A percentile compares a stretch with the other conserved stretches of the same genome.
Conservation (phyloP, 805 yeast species). For the Saturnispora halmiae region DNA sequence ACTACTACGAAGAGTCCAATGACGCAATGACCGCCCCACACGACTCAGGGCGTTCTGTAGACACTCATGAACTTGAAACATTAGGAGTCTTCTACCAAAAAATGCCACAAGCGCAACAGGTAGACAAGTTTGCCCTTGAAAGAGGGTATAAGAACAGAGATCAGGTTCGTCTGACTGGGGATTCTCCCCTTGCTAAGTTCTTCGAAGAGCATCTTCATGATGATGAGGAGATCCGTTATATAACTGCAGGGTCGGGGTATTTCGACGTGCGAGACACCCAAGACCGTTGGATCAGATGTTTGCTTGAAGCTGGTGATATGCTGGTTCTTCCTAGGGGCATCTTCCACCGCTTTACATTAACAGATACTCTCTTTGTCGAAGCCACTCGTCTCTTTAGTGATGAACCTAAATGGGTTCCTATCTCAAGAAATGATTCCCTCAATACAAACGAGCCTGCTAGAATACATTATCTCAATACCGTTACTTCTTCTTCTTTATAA, state of each 20-base stretch:
- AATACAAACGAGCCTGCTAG: too few species aligned
- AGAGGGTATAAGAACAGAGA: constrained; percentile 79
- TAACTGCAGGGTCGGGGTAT: constrained; percentile 82
- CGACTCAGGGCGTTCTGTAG: constrained; percentile 55
- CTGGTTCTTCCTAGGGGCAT: constrained; percentile 84
- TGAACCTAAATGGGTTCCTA: constrained; percentile 94
- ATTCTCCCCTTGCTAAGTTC: constrained; percentile 56
- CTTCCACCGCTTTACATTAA: constrained; percentile 84
- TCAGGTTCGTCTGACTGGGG: constrained; percentile 49
- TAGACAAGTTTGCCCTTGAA: constrained; percentile 56
- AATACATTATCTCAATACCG: constrained; percentile 19
- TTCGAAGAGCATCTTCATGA: constrained; percentile 88
- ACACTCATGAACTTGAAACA: constrained; percentile 38
- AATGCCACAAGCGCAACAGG: constrained; percentile 42
- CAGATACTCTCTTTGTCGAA: constrained; percentile 50
- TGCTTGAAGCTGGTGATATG: constrained; percentile 55
- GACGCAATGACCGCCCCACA: constrained; percentile 59
- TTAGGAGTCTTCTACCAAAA: constrained; percentile 64
- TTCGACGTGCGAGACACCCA: constrained; percentile 71
- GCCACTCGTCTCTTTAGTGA: constrained; percentile 84
- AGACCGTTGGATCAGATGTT: constrained; percentile 66
- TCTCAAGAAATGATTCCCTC: constrained; percentile 41
- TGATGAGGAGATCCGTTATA: constrained; percentile 92
- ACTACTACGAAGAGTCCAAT: constrained; percentile 52
- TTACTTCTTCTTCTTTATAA: neutral